Conservation (phyloP, 805 yeast species). For the Grigorovia humatica region DNA sequence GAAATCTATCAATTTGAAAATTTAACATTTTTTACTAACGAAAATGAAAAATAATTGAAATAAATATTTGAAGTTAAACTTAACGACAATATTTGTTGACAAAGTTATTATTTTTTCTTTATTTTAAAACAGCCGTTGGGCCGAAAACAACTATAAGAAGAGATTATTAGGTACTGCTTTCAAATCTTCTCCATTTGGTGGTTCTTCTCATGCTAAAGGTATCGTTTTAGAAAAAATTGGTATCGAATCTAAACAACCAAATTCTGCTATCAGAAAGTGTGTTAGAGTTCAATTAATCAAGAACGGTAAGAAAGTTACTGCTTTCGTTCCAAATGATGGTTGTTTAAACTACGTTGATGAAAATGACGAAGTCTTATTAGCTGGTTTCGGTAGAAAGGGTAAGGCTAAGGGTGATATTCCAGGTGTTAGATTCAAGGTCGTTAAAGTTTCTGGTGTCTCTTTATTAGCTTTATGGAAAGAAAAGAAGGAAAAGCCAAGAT, state of each 20-base stretch:
- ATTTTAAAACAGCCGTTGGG: constrained; percentile 91
- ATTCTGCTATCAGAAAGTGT: constrained; percentile 99
- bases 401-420: constrained; percentile 99
- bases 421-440: constrained; percentile 99
- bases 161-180: constrained; percentile 99
- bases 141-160: constrained; percentile 95
- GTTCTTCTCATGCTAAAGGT: constrained; percentile 99
- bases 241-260: constrained; percentile 99
- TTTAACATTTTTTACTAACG: neutral
- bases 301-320: constrained; percentile 99
- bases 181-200: constrained; percentile 99
- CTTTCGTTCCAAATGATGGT: constrained; percentile 99
- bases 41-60: neutral
- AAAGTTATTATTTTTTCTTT: neutral
- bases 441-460: constrained; percentile 99
- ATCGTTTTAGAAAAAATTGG: constrained; percentile 99
- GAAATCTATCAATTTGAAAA: too few relatives aligned
- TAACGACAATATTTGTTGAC: neutral
- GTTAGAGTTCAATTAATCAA: constrained; percentile 99
- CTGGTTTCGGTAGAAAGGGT: constrained; percentile 99
- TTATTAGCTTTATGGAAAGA: constrained; percentile 99
- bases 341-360: constrained; percentile 99
- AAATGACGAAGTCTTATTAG: constrained; percentile 98
- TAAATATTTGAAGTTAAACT: too few relatives aligned
- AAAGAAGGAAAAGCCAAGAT: constrained; percentile 99